phyloP scores from a whole-genome alignment of 2,329 filamentous ascomycete genomes.

The Cyphellophora europaea region DNA sequence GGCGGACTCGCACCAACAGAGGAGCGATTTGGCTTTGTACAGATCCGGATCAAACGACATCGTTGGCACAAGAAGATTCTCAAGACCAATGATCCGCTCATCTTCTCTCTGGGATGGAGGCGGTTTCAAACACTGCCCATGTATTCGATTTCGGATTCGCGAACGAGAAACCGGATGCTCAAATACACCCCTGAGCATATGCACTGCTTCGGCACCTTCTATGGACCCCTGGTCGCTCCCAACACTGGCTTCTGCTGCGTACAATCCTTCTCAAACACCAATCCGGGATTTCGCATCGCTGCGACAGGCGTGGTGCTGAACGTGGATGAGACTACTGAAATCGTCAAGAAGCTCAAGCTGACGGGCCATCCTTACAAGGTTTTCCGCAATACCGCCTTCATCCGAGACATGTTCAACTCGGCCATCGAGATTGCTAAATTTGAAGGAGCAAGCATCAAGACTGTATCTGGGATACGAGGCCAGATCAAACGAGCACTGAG shows the following conservation, averaged over 20 bases:
- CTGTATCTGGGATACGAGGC: constrained; percentile 87
- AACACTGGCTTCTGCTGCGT: constrained; percentile 95
- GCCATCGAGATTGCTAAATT: constrained; percentile 96
- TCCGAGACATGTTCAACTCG: constrained; percentile 96
- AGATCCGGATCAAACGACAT: constrained; percentile 93
- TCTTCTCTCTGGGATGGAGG: constrained; percentile 94
- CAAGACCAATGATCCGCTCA: constrained; percentile 94
- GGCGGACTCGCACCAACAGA: constrained; percentile 90
- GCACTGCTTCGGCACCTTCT: constrained; percentile 96
- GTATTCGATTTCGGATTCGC: constrained; percentile 90
- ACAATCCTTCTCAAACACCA: constrained; percentile 75
- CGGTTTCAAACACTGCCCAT: constrained; percentile 87
- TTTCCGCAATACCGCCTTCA: constrained; percentile 98
- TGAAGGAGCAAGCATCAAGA: constrained; percentile 90
- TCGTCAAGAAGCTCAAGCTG: constrained; percentile 98
- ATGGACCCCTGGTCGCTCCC: constrained; percentile 86
- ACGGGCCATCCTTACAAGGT: constrained; percentile 93
- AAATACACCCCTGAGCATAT: constrained; percentile 99
- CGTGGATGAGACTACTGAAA: constrained; percentile 92
- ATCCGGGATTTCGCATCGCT: constrained; percentile 84
- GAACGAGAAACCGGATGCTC: constrained; percentile 91
- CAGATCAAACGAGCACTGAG: constrained; percentile 94
- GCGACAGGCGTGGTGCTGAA: constrained; percentile 89
- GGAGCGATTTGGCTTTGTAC: constrained; percentile 89
- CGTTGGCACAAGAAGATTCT: constrained; percentile 99